phyloP scores from a whole-genome alignment of 2,329 filamentous ascomycete genomes.

The Myriosclerotinia duriaeana region DNA sequence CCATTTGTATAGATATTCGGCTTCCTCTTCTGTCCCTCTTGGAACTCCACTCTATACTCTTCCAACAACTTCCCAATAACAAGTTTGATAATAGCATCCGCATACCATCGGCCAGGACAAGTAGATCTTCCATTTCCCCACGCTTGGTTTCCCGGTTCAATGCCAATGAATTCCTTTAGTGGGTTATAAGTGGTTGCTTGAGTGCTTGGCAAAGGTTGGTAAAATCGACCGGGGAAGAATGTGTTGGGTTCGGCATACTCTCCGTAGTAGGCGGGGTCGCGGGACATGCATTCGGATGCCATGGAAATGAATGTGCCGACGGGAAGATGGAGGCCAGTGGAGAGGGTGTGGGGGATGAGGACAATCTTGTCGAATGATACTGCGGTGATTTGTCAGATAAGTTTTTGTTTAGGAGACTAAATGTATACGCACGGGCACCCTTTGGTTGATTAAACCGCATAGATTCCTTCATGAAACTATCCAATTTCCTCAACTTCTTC shows the following conservation, averaged over 20 bases:
- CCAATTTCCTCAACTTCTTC: conserved; percentile 4
- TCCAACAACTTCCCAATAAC: conserved; percentile 35
- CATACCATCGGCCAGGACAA: conserved; percentile 19
- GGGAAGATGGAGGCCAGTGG: conserved; percentile 40
- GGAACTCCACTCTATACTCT: conserved; percentile 36
- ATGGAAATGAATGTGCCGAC: conserved; percentile 35
- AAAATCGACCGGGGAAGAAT: conserved; percentile 36
- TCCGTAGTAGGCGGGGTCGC: conserved; percentile 1
- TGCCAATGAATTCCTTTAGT: background rate
- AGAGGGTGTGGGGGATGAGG: conserved; percentile 35
- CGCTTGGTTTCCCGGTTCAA: conserved; percentile 25
- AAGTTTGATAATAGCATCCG: conserved; percentile 6
- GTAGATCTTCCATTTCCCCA: conserved; percentile 19
- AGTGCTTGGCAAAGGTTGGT: conserved; percentile 21
- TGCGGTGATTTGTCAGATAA: background rate
- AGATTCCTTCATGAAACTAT: conserved; percentile 23
- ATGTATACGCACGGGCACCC: background rate
- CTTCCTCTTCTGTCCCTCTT: background rate
- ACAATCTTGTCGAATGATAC: conserved; percentile 23
- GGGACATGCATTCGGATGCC: conserved; percentile 13
- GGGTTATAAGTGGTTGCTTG: conserved; percentile 4
- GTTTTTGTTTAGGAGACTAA: background rate
- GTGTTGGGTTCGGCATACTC: background rate
- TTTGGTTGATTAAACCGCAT: conserved; percentile 14
- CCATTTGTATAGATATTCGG: conserved; percentile 2